Conservation (phyloP, 129 eudicot species). For the Artemisia tridentata region DNA sequence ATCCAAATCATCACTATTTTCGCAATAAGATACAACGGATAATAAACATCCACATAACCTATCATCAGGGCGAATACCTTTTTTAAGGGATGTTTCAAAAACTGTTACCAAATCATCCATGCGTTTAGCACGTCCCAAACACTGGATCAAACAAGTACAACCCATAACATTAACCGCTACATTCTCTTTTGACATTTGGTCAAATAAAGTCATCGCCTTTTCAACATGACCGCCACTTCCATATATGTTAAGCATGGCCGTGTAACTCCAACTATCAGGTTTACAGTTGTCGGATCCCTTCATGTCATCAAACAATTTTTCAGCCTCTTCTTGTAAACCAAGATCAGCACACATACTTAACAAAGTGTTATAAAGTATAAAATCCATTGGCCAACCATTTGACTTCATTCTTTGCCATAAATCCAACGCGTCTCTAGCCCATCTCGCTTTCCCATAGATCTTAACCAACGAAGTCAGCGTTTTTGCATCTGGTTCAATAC, state of each 20-base stretch:
- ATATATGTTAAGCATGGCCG: constrained; percentile 68
- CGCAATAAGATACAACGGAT: constrained; percentile 56
- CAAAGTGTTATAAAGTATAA: constrained; percentile 57
- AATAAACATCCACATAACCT: constrained; percentile 67
- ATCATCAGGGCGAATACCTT: constrained; percentile 65
- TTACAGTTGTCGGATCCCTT: constrained; percentile 38
- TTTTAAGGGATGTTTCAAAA: constrained; percentile 40
- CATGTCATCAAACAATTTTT: constrained; percentile 64
- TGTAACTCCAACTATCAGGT: constrained; percentile 75
- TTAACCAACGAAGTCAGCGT: constrained; percentile 61
- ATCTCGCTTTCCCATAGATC: constrained; percentile 67
- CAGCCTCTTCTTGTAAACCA: constrained; percentile 66
- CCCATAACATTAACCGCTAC: constrained; percentile 66
- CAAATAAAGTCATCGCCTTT: constrained; percentile 59
- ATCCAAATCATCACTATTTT: constrained; percentile 47
- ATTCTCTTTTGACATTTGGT: constrained; percentile 47
- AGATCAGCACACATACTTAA: constrained; percentile 78
- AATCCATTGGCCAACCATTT: constrained; percentile 72
- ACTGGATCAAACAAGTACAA: constrained; percentile 66
- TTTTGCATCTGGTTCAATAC: constrained; percentile 54
- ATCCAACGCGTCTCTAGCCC: constrained; percentile 63
- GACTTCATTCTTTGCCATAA: constrained; percentile 64
- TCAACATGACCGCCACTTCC: constrained; percentile 63
- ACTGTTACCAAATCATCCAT: constrained; percentile 56
- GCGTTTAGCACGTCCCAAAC: constrained; percentile 60